Base-by-base conservation (phyloP, 2,329 filamentous ascomycete genomes). In the Trichoderma koningii region DNA sequence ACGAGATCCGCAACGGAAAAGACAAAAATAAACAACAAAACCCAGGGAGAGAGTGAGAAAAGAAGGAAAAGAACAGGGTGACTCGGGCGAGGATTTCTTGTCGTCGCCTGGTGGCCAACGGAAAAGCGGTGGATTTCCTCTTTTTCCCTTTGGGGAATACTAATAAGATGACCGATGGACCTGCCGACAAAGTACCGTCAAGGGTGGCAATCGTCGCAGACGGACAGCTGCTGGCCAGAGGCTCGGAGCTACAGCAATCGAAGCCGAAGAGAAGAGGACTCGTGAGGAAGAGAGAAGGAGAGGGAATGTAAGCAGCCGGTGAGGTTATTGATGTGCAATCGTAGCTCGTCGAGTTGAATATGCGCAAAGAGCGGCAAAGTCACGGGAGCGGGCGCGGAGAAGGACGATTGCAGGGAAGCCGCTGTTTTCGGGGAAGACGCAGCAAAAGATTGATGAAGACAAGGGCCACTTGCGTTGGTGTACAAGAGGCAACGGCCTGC, bases 341-440 rank as follows among this genome's bases (percentile, higher is more conserved):
- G 61, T 56, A 42, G 52, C 41, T 38, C 34, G 57, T 62, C 38
- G 30, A 45, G 48, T 53, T 34, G 41, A 5, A 62, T 53, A 50
- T 55, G 51, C 61, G 61, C 62, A 57, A 14, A 30, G 47, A 64
- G 53, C 30, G 57, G 44, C 30, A 52, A 51, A 64, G 55, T 64
- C 63, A 56, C 55, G 55, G 63, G 55, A 44, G 45, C 53, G 42
- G 38, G 41, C 21, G 55, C 44, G 28, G 45, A 47, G 51, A 64
- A 66, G 62, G 62, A 55, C 65, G 65, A 64, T 66, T 64, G 65
- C 65, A 66, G 64, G 64, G 64, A 55, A 55, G 50, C 41, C 38
- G 12, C 52, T 38, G 19, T 14, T 50, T 21, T 19, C 34, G 38
- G 56, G 47, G 38, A 41, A 41, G 41, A 51, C 15, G 60, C 60